Percentiles rank a stretch among this genome's conserved stretches.
Conservation (phyloP, 768 basidiomycete genomes). For the Kwoniella sp. region DNA sequence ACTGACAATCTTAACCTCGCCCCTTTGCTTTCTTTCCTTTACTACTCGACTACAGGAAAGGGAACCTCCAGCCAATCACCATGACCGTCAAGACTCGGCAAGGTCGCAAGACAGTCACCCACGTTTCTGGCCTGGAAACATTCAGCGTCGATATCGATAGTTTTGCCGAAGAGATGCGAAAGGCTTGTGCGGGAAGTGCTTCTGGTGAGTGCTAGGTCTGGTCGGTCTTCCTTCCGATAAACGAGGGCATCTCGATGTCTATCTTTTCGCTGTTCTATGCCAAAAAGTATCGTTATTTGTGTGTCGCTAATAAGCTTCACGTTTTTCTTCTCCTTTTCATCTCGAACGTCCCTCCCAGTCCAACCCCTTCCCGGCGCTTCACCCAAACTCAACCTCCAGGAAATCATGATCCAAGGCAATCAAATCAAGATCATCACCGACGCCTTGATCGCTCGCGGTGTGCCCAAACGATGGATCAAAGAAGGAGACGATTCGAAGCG, state of each 20-base stretch:
- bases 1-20: neutral
- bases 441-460: constrained; percentile 68
- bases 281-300: too few species aligned
- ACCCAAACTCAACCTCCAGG: constrained; percentile 58
- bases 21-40: neutral
- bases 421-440: constrained; percentile 70
- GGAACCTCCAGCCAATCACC: constrained; percentile 69
- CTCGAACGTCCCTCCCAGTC: constrained; percentile 22
- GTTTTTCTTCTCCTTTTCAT: too few species aligned
- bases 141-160: constrained; percentile 71
- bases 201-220: constrained; percentile 62
- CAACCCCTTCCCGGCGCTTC: constrained; percentile 44
- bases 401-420: constrained; percentile 84
- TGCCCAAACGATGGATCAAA: constrained; percentile 82
- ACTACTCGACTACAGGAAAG: constrained; percentile 81
- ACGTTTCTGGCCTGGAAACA: constrained; percentile 77
- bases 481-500: constrained; percentile 41
- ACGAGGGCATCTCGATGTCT: too few species aligned
- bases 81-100: constrained; percentile 74
- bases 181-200: constrained; percentile 75
- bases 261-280: too few species aligned
- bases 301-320: too few species aligned
- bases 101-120: constrained; percentile 74
- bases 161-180: constrained; percentile 76
- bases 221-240: neutral